Evolutionary conservation across 1,139 yeast genomes (phyloP), one percentile per base, ranked within the genome.

Genomic region (Spencermartinsiella ligniputridi): DNA sequence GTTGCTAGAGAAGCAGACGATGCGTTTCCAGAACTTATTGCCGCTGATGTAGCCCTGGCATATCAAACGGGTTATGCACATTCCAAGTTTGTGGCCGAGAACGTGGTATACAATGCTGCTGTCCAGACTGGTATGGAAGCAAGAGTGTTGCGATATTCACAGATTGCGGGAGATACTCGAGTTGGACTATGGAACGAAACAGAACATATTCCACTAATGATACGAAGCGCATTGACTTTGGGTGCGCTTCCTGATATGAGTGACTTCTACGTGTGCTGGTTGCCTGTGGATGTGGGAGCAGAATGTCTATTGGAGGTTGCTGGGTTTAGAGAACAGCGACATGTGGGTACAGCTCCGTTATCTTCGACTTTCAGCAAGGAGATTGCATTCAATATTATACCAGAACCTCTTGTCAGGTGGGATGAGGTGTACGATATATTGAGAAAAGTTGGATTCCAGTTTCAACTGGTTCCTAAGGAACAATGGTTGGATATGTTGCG

Each of bases 401-500:
- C 37, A 3, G 16, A 22, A 9, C 13, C 22, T 16, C 16, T 35
- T 13, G 25, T 35, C 22, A 35, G 16, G 6, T 35, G 37, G 37
- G 22, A 20, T 15, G 37, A 16, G 13, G 25, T 35, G 20, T 22
- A 20, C 25, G 13, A 35, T 9, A 22, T 20, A 15, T 22, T 35
- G 5, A 3, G 25, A 5, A 3, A 35, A 3, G 22, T 22, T 5
- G 37, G 37, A 18, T 17, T 35, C 16, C 13, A 35, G 37, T 35
- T 35, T 22, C 5, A 35, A 15, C 22, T 35, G 3, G 37, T 35
- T 3, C 12, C 22, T 18, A 20, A 20, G 5, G 25, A n/a, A 17
- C n/a, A 35, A 18, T 35, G 37, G 37, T 35, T 35, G 37, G 37
- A 17, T 8, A 3, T 35, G 37, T 15, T 35, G 25, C 24, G 37